These are phyloP conservation scores for Aspergillus fructus DNA, from an alignment of 2,329 filamentous ascomycete species.

Conservation along the genomic window DNA sequence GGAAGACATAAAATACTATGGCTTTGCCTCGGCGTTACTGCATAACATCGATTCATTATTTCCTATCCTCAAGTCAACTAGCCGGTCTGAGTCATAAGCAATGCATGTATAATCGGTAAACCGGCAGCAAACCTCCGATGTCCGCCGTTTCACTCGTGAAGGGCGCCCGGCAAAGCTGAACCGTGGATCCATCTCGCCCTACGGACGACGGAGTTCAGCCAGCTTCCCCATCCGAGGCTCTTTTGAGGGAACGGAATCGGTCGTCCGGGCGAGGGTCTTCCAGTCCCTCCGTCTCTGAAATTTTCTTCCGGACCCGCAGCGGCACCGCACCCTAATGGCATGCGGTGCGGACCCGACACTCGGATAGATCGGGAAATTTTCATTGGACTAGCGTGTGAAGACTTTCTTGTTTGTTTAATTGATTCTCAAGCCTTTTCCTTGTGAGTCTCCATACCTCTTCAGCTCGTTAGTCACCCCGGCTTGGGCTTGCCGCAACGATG, in stretches of 20 bases:
- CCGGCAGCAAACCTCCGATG: not conserved
- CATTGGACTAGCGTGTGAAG: not conserved
- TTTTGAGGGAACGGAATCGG: not conserved
- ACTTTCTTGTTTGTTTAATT: not conserved
- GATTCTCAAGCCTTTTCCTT: not conserved
- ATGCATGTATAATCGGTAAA: not conserved
- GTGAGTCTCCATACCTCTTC: not conserved
- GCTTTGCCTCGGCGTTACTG: not conserved
- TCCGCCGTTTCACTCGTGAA: not conserved
- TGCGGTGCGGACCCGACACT: not conserved
- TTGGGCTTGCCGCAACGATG: no score
- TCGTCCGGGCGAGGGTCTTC: not conserved
- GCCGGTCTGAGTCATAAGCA: no score
- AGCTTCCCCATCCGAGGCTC: not conserved
- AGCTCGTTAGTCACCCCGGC: not conserved
- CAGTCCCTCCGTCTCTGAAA: not conserved
- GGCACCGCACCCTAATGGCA: not conserved
- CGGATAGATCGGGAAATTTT: constrained; percentile 2
- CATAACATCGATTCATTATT: not conserved
- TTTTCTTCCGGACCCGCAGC: constrained; percentile 2
- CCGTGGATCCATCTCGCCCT: constrained; percentile 2
- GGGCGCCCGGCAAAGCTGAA: not conserved
- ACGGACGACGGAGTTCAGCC: not conserved
- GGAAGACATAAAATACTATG: not conserved
- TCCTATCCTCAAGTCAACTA: not conserved